Conservation (phyloP, 1,284 basidiomycete genomes). For the Puccinia horiana region DNA sequence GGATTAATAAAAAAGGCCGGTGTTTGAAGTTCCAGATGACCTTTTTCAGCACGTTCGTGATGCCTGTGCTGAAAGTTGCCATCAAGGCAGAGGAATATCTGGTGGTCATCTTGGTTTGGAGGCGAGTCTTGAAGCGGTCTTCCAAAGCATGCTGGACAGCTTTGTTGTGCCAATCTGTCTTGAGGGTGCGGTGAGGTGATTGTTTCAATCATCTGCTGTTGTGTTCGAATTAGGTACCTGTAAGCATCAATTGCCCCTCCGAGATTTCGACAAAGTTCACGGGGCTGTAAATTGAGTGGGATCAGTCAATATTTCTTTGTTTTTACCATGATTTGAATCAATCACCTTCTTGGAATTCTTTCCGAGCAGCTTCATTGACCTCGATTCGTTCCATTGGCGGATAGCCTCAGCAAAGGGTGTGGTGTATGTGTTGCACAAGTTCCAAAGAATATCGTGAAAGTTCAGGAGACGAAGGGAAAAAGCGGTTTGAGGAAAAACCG, state of each 20-base stretch:
- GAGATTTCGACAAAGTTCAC: background rate
- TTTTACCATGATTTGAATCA: background rate
- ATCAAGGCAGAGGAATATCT: conserved; percentile 5
- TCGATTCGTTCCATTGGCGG: background rate
- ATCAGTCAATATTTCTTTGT: background rate
- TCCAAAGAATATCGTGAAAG: conserved; percentile 4
- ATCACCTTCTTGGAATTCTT: background rate
- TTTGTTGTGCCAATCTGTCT: background rate
- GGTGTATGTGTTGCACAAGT: background rate
- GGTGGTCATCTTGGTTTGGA: background rate
- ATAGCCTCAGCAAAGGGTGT: background rate
- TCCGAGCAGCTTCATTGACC: background rate
- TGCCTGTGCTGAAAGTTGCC: conserved; percentile 26
- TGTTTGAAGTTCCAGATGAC: background rate
- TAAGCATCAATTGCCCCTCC: background rate
- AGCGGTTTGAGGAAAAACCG: background rate
- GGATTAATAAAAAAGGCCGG: background rate
- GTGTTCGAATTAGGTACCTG: background rate
- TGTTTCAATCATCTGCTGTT: background rate
- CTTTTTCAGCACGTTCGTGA: background rate
- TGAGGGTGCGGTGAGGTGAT: background rate
- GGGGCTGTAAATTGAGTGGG: background rate
- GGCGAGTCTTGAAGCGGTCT: background rate
- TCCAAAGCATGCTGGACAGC: background rate
- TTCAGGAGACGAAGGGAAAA: background rate